A percentile compares a stretch with the other conserved stretches of the same genome.
These are phyloP conservation scores for Xylariaceae sp. DNA, from an alignment of 2,329 filamentous ascomycete genomes.

Conservation along the genomic window DNA sequence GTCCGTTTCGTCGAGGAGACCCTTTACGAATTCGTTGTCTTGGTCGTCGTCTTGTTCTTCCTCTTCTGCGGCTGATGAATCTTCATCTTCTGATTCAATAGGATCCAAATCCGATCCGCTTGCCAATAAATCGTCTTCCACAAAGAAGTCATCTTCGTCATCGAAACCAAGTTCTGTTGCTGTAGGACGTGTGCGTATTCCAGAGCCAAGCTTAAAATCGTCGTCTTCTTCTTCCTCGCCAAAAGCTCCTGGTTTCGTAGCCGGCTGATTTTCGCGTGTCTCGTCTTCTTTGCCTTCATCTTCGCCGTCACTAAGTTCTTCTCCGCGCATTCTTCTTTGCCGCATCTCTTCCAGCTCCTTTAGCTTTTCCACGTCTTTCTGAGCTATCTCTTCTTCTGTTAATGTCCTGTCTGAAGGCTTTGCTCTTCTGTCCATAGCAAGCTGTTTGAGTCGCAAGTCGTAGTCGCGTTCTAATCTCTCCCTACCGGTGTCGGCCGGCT, in stretches of 20 bases:
- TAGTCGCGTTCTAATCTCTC: slow-evolving; percentile 77
- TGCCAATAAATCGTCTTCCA: slow-evolving; percentile 84
- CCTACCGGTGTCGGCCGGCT: slow-evolving; percentile 53
- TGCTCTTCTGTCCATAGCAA: slow-evolving; percentile 79
- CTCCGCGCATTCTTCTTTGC: slow-evolving; percentile 79
- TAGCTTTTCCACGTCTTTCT: slow-evolving; percentile 69
- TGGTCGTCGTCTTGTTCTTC: slow-evolving; percentile 47
- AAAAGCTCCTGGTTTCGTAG: not conserved
- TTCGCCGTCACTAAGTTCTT: slow-evolving; percentile 43
- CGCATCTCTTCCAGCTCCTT: slow-evolving; percentile 79
- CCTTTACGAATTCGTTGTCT: slow-evolving; percentile 68
- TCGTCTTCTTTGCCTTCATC: slow-evolving; percentile 32
- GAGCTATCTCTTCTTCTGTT: slow-evolving; percentile 78
- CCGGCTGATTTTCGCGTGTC: not conserved
- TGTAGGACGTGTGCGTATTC: slow-evolving; percentile 52
- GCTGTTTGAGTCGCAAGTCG: slow-evolving; percentile 72
- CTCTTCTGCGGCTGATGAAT: slow-evolving; percentile 12
- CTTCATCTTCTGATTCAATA: slow-evolving; percentile 33
- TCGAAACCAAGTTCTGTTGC: slow-evolving; percentile 67
- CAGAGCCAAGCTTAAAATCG: slow-evolving; percentile 55
- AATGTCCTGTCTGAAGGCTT: slow-evolving; percentile 83
- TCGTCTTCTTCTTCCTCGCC: slow-evolving; percentile 48
- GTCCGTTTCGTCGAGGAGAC: slow-evolving; percentile 56
- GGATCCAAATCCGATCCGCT: slow-evolving; percentile 67
- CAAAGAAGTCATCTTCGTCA: slow-evolving; percentile 88